phyloP scores from a whole-genome alignment of 2,329 filamentous ascomycete genomes.

The Cercospora canescens region DNA sequence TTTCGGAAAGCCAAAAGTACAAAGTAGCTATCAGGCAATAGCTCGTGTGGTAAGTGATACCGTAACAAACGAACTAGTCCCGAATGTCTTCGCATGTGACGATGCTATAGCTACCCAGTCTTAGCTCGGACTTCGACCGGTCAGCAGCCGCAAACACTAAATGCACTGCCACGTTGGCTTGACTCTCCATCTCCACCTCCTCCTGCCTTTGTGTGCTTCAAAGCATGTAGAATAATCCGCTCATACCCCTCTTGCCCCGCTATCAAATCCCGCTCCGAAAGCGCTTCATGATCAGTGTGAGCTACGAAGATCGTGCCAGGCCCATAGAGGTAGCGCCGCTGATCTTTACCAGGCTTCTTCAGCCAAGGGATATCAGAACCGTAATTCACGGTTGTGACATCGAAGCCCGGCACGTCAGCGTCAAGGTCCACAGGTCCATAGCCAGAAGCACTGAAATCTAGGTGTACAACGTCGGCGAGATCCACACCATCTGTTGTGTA shows the following conservation, averaged over 20 bases:
- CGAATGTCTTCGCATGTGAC: no score
- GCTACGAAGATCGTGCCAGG: conserved; percentile 78
- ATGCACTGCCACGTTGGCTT: no score
- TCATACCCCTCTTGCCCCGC: background rate
- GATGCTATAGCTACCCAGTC: no score
- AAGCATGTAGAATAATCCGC: background rate
- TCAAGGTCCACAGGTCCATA: conserved; percentile 79
- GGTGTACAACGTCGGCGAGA: background rate
- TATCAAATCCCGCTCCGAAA: conserved; percentile 47
- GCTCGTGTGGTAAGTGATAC: no score
- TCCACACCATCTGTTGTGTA: background rate
- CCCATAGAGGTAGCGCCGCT: conserved; percentile 65
- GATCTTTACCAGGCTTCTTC: conserved; percentile 44
- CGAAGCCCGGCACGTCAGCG: conserved; percentile 80
- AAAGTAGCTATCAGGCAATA: no score
- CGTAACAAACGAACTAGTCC: no score
- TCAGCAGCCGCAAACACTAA: no score
- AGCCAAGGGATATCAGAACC: conserved; percentile 82
- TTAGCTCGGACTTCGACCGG: no score
- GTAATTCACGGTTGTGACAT: conserved; percentile 84
- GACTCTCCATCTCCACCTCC: background rate
- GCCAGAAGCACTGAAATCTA: conserved; percentile 39
- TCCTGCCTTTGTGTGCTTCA: background rate
- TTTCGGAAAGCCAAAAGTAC: no score
- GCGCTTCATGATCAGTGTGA: conserved; percentile 78